These are phyloP conservation scores for Raphanus raphanistrum DNA, from an alignment of 345 rosid species.

Conservation along the genomic window DNA sequence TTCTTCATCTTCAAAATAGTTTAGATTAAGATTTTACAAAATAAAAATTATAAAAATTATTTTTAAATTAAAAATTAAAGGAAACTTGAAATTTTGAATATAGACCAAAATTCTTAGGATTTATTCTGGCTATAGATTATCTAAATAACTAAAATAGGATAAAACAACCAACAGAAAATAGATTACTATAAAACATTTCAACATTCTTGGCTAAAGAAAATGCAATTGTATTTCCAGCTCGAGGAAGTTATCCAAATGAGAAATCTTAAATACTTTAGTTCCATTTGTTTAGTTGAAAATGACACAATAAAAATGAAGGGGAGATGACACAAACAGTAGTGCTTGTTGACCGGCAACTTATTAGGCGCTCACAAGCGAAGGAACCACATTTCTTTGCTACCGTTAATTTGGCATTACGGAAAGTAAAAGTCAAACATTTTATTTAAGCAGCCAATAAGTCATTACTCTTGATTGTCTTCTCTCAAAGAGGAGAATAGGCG, in stretches of 20 bases:
- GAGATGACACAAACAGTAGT: background rate
- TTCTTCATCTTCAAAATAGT: too few relatives aligned
- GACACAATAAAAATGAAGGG: background rate
- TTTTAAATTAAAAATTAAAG: too few relatives aligned
- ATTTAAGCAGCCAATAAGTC: conserved; percentile 12
- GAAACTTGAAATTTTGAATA: too few relatives aligned
- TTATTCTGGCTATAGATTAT: background rate
- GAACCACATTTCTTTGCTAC: conserved; percentile 4
- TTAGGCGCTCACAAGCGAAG: conserved; percentile 11
- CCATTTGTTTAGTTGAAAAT: background rate
- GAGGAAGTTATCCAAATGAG: background rate
- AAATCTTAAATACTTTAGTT: background rate
- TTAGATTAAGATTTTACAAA: too few relatives aligned
- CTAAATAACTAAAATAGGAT: too few relatives aligned
- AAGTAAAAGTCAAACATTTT: conserved; percentile 22
- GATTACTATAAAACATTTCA: too few relatives aligned
- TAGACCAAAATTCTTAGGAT: too few relatives aligned
- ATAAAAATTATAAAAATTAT: too few relatives aligned
- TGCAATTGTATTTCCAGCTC: background rate
- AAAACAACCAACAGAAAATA: background rate
- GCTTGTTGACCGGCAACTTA: conserved; percentile 14
- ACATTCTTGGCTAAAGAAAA: background rate
- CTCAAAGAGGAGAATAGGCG: background rate
- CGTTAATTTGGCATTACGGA: conserved; percentile 36
- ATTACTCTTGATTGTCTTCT: background rate